A percentile compares a stretch with the other conserved stretches of the same genome.
phyloP scores from a whole-genome alignment of 495 filamentous ascomycete species.

The Penicillium lividum region DNA sequence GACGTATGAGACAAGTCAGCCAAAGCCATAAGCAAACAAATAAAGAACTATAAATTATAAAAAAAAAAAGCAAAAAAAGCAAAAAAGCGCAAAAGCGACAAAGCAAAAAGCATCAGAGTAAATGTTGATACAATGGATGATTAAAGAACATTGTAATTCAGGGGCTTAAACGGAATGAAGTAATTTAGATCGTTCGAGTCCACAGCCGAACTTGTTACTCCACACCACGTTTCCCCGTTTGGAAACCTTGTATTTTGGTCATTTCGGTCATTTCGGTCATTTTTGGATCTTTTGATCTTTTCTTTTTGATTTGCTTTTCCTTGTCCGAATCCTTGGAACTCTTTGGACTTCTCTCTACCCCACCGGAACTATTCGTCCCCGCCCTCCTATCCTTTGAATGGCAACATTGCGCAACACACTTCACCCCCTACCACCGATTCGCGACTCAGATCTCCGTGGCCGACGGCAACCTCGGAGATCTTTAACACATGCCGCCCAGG shows the following conservation, averaged over 20 bases:
- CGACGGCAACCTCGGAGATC: constrained; percentile 24
- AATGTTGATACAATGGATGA: no score
- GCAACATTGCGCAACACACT: constrained; percentile 22
- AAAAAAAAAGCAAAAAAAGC: no score
- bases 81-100: no score
- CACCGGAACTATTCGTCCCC: neutral
- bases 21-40: no score
- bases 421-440: constrained; percentile 21
- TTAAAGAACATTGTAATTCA: neutral
- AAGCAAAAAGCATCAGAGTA: no score
- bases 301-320: no score
- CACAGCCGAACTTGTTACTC: constrained; percentile 17
- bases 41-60: no score
- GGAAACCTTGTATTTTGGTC: neutral
- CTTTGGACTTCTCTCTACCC: neutral
- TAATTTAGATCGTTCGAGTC: constrained; percentile 13
- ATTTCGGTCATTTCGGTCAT: no score
- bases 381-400: constrained; percentile 26
- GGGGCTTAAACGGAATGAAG: neutral
- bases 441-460: constrained; percentile 30
- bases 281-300: no score
- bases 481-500: constrained; percentile 61
- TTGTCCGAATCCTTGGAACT: neutral
- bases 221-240: constrained; percentile 19
- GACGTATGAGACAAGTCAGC: no score